phyloP scores from a whole-genome alignment of 1,284 basidiomycete species.

The Boletus albobrunnescens region DNA sequence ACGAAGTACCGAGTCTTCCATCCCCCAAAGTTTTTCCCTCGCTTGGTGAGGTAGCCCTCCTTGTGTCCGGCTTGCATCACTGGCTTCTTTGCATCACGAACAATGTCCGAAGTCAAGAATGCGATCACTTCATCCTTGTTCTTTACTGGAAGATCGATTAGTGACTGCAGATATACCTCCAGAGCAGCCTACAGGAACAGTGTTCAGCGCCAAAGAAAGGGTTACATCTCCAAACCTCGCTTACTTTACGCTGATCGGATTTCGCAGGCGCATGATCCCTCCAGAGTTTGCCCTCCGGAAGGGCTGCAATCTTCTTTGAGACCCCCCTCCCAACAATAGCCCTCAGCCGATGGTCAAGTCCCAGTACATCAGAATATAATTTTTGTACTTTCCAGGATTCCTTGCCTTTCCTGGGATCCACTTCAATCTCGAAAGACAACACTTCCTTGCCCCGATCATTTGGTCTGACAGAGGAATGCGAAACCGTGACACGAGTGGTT shows the following conservation, averaged over 20 bases:
- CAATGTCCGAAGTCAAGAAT: slow-evolving; percentile 88
- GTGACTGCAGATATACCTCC: slow-evolving; percentile 84
- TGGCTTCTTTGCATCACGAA: slow-evolving; percentile 67
- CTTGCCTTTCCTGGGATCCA: slow-evolving; percentile 62
- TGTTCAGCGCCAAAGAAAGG: slow-evolving; percentile 6
- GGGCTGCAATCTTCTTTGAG: slow-evolving; percentile 70
- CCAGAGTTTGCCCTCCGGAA: slow-evolving; percentile 93
- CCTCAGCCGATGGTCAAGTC: slow-evolving; percentile 71
- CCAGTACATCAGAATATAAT: slow-evolving; percentile 86
- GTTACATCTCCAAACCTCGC: slow-evolving; percentile 21
- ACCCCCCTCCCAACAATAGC: slow-evolving; percentile 64
- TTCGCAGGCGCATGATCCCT: slow-evolving; percentile 95
- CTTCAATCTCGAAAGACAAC: slow-evolving; percentile 73
- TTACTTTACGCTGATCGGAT: slow-evolving; percentile 89
- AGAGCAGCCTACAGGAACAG: slow-evolving; percentile 58
- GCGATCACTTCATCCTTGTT: slow-evolving; percentile 88
- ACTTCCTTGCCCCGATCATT: slow-evolving; percentile 88
- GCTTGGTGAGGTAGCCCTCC: slow-evolving; percentile 94
- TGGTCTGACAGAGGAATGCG: slow-evolving; percentile 73
- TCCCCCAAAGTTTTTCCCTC: slow-evolving; percentile 94
- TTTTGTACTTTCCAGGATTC: slow-evolving; percentile 91
- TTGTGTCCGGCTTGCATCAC: slow-evolving; percentile 82
- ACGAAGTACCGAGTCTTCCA: slow-evolving; percentile 97
- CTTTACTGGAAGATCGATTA: slow-evolving; percentile 80
- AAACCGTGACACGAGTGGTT: slow-evolving; percentile 57